Evolutionary conservation across 441 rosid genomes (phyloP), one percentile per base, ranked within the genome.

Genomic region (Eutrema salsugineum): DNA sequence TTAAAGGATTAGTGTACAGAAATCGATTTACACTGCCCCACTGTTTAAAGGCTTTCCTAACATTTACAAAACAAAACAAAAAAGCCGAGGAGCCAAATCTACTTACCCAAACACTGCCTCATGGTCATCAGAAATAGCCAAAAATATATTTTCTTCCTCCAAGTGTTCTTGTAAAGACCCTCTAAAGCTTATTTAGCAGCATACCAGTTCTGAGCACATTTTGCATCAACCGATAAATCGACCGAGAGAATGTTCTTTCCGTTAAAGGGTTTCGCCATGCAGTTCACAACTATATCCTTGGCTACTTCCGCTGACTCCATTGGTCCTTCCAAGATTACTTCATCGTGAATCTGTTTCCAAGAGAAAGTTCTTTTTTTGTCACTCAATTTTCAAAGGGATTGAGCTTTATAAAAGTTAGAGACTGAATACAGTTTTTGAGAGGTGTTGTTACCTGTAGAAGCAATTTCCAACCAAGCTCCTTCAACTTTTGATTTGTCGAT

Each of bases 261-360:
- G 8, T 82, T 65, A 14, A 94, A 91, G 71, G 98, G 98, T 48
- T 85, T 88, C 20, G 93, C 76, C 94, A 94, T 94, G 85, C 98
- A 94, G 30, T 88, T 83, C 17, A 91, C 88, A 43, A 91, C 97
- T 54, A 91, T 87, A 49, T 85, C 84, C 87, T 85, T 91, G 11
- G 98, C 98, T n/a, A 72, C 75, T 75, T 87, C 95, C 20, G 94
- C 91, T 11, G 98, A 87, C 70, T 91, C 96, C 1, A 79, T 82
- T 44, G 97, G 98, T 72, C 98, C 98, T 86, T 94, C 98, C 81
- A 91, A 77, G 72, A 94, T 94, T 72, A 94, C 97, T 86, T 94
- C 97, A 80, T 94, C 97, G 58, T 94, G 97, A 66, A 94, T 89
- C 97, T 94, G 93, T 55, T 55, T 79, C 59, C 59, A 44, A 22